phyloP scores from a whole-genome alignment of 1,139 yeast species.

The Hansenula lynferdii region DNA sequence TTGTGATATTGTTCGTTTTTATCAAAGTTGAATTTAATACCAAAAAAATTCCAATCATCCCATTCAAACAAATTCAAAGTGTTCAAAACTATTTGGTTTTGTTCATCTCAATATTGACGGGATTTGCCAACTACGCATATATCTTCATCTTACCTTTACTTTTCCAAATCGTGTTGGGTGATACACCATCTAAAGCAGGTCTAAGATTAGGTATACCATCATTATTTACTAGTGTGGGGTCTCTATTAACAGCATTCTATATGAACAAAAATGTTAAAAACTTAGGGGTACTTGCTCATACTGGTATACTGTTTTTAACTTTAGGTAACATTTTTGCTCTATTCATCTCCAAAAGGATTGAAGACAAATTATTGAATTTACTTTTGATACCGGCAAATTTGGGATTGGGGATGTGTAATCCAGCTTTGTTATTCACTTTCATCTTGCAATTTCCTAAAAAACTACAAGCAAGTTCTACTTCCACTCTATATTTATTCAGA shows the following conservation, averaged over 20 bases:
- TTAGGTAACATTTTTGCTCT: constrained; percentile 31
- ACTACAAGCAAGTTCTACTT: constrained; percentile 34
- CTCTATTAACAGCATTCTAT: constrained; percentile 32
- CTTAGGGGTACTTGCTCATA: constrained; percentile 23
- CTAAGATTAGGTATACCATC: constrained; percentile 38
- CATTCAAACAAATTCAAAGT: constrained; percentile 27
- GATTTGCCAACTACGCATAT: constrained; percentile 33
- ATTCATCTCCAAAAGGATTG: constrained; percentile 22
- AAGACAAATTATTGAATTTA: constrained; percentile 25
- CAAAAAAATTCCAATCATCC: constrained; percentile 33
- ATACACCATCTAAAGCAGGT: constrained; percentile 49
- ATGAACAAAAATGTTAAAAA: constrained; percentile 26
- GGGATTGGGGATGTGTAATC: constrained; percentile 38
- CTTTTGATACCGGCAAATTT: constrained; percentile 33
- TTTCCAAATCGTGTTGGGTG: constrained; percentile 42
- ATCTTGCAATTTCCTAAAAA: constrained; percentile 30
- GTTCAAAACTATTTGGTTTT: constrained; percentile 26
- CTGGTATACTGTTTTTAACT: constrained; percentile 30
- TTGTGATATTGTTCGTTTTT: constrained; percentile 3
- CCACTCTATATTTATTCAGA: constrained; percentile 34
- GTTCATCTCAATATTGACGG: constrained; percentile 30
- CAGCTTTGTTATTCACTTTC: constrained; percentile 34
- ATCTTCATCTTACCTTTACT: constrained; percentile 35
- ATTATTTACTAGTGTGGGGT: constrained; percentile 35
- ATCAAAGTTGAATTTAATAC: constrained; percentile 27